Conservation (phyloP, 345 rosid genomes). For the Eucalyptus lansdowneana region DNA sequence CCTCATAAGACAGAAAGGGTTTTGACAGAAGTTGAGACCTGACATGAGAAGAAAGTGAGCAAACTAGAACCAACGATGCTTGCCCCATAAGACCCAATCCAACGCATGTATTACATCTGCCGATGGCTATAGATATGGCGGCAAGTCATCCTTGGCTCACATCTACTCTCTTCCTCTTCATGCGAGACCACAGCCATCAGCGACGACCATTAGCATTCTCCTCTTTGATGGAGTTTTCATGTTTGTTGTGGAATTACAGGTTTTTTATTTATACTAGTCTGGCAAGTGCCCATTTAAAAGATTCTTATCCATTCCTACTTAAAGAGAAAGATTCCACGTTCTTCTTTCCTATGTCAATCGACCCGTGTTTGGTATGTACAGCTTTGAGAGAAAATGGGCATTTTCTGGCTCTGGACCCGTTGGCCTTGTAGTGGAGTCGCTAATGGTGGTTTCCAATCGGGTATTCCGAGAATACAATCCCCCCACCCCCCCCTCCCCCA, state of each 20-base stretch:
- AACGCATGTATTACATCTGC: background rate
- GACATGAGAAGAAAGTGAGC: constrained; percentile 4
- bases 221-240: background rate
- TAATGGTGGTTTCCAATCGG: background rate
- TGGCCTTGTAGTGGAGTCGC: background rate
- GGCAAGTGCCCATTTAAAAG: background rate
- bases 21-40: background rate
- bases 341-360: background rate
- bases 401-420: background rate
- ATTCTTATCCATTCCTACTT: background rate
- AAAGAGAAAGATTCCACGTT: background rate
- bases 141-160: constrained; percentile 46
- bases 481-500: too few species aligned
- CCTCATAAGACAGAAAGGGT: background rate
- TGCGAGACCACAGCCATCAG: background rate
- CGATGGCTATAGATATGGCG: background rate
- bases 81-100: background rate
- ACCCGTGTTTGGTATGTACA: background rate
- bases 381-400: background rate
- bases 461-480: background rate
- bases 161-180: constrained; percentile 10
- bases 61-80: background rate
- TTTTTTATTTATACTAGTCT: background rate
- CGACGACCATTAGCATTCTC: background rate
- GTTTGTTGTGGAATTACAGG: background rate